Evolutionary conservation across 2,329 filamentous ascomycete genomes (phyloP), one percentile per base, ranked within the genome.

Genomic region (Lachnellula occidentalis): DNA sequence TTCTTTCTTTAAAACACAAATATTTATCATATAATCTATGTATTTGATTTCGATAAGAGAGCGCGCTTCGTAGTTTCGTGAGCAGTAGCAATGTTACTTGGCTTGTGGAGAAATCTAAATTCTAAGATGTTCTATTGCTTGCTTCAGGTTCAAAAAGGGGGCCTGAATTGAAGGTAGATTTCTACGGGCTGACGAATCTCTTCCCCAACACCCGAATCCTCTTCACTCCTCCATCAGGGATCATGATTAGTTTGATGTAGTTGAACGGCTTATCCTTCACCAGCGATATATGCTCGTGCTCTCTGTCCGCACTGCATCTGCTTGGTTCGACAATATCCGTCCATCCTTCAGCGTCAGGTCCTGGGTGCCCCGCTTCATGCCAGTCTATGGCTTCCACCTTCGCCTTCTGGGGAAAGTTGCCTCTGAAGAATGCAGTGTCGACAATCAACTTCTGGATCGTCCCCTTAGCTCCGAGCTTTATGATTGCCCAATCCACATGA

Each of bases 141-240:
- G 11, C 8, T 11, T 31, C 9, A 27, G 24, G 24, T 27, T 27
- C 24, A 27, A 27, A 27, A 27, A 9, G 24, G 24, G 27, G 27
- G 11, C 11, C 11, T 2, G 4, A 31, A 31, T 31, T 11, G 11
- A 11, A 31, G 27, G 27, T 31, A 9, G 27, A 2, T 39, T 39
- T 22, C 19, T 43, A 43, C 24, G 19, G 41, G 19, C 41, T 12
- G 19, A 58, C 34, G 45, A 55, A 60, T 41, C 83, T 77, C 66
- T 79, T 83, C 2, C 87, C 89, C 70, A 88, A 85, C 2, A 92
- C 83, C 45, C 90, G 82, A 61, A 96, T 80, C 60, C 92, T 78
- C 82, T 95, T 96, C 2, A 96, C 88, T 22, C 92, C 92, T 34
- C 92, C 92, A 71, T 97, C 92, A 0, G 92, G 92, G 63, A 96